Base-by-base conservation (phyloP, 176 grass and related monocot species). In the Ensete ventricosum region DNA sequence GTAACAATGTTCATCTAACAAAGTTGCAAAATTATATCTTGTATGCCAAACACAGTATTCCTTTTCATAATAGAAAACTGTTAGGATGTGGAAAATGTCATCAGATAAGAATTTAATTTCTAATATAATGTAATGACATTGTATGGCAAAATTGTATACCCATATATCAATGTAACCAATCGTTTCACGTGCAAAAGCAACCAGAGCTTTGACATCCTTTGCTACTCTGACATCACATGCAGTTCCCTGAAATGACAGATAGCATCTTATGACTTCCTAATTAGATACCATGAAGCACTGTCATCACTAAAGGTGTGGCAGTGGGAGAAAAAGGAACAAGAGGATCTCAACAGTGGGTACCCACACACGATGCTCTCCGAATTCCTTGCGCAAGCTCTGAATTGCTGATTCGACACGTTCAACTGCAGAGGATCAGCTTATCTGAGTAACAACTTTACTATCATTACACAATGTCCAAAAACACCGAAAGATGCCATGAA, bases 361-460 rank as follows among this genome's bases (percentile, higher is more conserved):
- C 95, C 88, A 98, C 88, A 98, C 95, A 91, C 85, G 90, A 63
- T 90, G 93, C 84, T 89, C 90, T 79, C 90, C 87, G 11, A 91
- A 91, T 78, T 93, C 88, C 72, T 85, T 77, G 83, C 87, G 91
- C 86, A 98, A 84, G 57, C 83, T 85, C 74, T 21, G 20, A 0
- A 80, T 78, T 66, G 79, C 88, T 76, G 82, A 84, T 79, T 93
- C 88, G 64, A 98, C 90, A 57, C 79, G 89, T 83, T 91, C 80
- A 98, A 78, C 90, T 89, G 84, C 81, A 85, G 57, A 87, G 76
- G 50, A 85, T 62, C 84, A 75, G 82, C 76, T 79, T 55, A 55
- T 55, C 5, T 16, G 16, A 23, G 16, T 55, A 17, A 54, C 0
- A 26, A 53, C 53, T 54, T 54, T 55, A 16, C 9, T 55, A 27